phyloP scores from a whole-genome alignment of 1,284 basidiomycete genomes.

The Irpex sp. region DNA sequence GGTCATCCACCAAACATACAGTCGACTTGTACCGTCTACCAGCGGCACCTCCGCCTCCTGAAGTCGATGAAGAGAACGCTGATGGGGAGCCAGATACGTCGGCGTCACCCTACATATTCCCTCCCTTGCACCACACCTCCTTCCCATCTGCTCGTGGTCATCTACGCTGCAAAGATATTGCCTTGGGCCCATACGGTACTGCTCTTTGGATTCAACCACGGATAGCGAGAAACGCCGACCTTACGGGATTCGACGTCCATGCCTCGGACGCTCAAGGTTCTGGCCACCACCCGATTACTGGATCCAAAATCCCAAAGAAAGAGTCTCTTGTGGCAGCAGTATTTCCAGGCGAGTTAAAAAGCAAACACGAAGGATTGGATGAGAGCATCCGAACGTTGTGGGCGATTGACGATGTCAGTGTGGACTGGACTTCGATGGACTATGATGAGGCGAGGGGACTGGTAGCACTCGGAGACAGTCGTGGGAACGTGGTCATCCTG shows the following conservation, averaged over 20 bases:
- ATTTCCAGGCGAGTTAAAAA: conserved; percentile 42
- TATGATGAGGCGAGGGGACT: conserved; percentile 53
- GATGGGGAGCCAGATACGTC: not conserved
- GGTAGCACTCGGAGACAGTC: conserved; percentile 46
- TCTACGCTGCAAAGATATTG: conserved; percentile 46
- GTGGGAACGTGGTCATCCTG: conserved; percentile 34
- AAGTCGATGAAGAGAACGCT: not conserved
- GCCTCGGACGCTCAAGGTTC: conserved; percentile 19
- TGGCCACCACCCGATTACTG: not conserved
- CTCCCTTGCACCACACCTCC: conserved; percentile 34
- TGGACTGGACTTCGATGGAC: conserved; percentile 52
- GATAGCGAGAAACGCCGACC: conserved; percentile 19
- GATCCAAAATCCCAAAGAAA: not conserved
- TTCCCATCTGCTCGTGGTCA: conserved; percentile 42
- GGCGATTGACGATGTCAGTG: conserved; percentile 25
- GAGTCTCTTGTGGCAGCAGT: conserved; percentile 43
- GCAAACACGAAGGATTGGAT: conserved; percentile 1
- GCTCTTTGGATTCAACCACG: conserved; percentile 58
- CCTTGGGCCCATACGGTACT: conserved; percentile 49
- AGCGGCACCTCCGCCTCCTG: not conserved
- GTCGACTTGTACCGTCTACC: conserved; percentile 43
- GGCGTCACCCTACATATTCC: conserved; percentile 36
- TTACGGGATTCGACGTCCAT: conserved; percentile 26
- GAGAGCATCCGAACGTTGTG: conserved; percentile 22
- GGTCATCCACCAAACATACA: conserved; percentile 45